These are phyloP conservation scores for Chaetomium sp. DNA, from an alignment of 2,329 filamentous ascomycete species.

Conservation along the genomic window DNA sequence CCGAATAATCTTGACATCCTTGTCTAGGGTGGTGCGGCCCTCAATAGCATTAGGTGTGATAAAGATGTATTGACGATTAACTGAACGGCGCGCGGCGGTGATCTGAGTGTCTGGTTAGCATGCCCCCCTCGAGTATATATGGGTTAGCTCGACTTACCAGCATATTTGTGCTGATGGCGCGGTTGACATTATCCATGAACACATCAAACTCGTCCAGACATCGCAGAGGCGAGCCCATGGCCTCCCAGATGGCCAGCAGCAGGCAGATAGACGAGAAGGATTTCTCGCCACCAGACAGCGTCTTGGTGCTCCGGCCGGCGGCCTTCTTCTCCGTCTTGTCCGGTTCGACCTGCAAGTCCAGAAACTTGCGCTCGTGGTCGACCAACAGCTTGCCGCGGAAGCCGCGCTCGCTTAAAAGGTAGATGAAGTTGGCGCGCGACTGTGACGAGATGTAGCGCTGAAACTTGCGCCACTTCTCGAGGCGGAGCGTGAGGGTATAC, in stretches of 20 bases:
- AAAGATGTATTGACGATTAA: conserved; percentile 92
- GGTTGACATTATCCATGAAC: conserved; percentile 98
- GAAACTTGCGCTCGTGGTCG: conserved; percentile 71
- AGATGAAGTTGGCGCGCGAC: conserved; percentile 82
- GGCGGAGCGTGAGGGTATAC: conserved; percentile 66
- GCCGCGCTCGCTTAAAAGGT: conserved; percentile 83
- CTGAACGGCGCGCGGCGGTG: conserved; percentile 76
- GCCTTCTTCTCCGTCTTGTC: conserved; percentile 69
- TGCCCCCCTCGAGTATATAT: neutral
- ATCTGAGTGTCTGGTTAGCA: conserved; percentile 58
- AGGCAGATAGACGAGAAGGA: conserved; percentile 97
- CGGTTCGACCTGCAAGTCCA: conserved; percentile 77
- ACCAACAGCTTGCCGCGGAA: conserved; percentile 82
- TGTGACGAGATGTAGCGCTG: conserved; percentile 82
- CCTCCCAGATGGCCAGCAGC: conserved; percentile 91
- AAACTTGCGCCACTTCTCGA: conserved; percentile 77
- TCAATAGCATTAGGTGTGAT: conserved; percentile 91
- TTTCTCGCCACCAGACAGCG: conserved; percentile 93
- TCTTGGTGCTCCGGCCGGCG: conserved; percentile 81
- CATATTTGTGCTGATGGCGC: conserved; percentile 90
- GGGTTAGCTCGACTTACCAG: conserved; percentile 62
- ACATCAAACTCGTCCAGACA: conserved; percentile 98
- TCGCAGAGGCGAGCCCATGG: conserved; percentile 92
- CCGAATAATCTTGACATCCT: conserved; percentile 79
- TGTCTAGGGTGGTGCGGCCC: conserved; percentile 57